Base-by-base conservation (phyloP, 306 rosid genomes). In the Chamaecrista fasciculata region DNA sequence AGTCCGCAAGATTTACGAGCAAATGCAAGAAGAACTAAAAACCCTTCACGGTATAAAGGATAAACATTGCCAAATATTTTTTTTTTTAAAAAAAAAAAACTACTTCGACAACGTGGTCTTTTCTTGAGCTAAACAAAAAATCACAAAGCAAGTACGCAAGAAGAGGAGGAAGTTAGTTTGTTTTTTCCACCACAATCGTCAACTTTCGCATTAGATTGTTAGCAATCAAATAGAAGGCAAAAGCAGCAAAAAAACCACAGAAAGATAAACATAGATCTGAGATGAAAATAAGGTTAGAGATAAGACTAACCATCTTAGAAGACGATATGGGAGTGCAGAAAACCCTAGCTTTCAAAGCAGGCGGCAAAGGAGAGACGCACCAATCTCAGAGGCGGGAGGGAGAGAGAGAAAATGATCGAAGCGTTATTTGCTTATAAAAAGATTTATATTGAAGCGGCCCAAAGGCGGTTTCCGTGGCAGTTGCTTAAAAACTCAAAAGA, bases 301-400 rank as follows among this genome's bases (percentile, higher is more conserved):
- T 2, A 11, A 10, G 0, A 65, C 71, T 64, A 1, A 80, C 84
- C 84, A 80, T 80, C 11, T 29, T 75, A 62, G 61, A 1, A 53
- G 56, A 55, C 19, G 56, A 21, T 4, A 11, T 26, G 2, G 18
- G 24, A 33, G 8, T 11, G 9, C 26, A 28, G 6, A 55, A 51
- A 36, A 67, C 72, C 67, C 79, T 62, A 62, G 26, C 28, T 14
- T 18, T 33, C 24, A 44, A 20, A 31, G 69, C 77, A 6, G 52
- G 52, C 52, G 6, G 23, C 48, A 43, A 40, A 5, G 50, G 2
- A 15, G 50, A 10, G 7, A 5, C 5, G 65, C 21, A n/a, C 16
- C 1, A 14, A 19, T 5, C 5, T 9, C 8, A 63, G 63, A 67
- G 55, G 77, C 67, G 28, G 62, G 48, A 43, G 46, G 57, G 9